Base-by-base conservation (phyloP, 1,284 basidiomycete species). In the Malassezia caprae region DNA sequence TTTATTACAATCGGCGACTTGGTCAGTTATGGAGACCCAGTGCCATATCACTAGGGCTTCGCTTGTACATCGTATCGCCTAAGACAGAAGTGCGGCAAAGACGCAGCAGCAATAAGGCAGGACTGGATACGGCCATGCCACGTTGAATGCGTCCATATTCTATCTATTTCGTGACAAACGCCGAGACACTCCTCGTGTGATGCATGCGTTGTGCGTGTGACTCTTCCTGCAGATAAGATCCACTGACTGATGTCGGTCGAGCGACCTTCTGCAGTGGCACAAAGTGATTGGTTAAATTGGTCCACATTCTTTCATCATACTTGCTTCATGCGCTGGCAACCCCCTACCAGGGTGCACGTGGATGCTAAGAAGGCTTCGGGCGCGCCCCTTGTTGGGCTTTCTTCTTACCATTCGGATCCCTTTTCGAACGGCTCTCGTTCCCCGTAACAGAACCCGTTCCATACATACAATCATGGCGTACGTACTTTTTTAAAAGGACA, bases 381-480 rank as follows among this genome's bases (percentile, higher is more conserved):
- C 11, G 27, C 28, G 12, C 31, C 44, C 44, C 30, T 34, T 15
- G 17, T 8, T 2, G 3, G 19, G 15, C 24, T 48, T 24, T 23
- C 27, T 52, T 42, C 42, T 42, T 40, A 46, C 37, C 48, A 51
- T 56, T 23, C 39, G 53, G 47, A 46, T 44, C 34, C 19, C 23
- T n/a, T 28, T 49, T 48, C 41, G 50, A 50, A 35, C 45, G 35
- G 45, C 43, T 34, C 37, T 56, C 39, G 41, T 19, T 31, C 39
- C 13, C 13, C 8, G 24, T 42, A 44, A 44, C 37, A 41, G 49
- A 46, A 43, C 48, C 54, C 51, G 45, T 39, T 34, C 30, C 35
- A 34, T 24, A n/a, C 23, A 31, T 39, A 53, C 23, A 37, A 48
- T 37, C 41, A 58, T 58, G 54, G 54, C 50, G 48, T 56, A 51